Evolutionary conservation across 163 green algal genomes (phyloP).

Genomic region (Scenedesmus sp.): DNA sequence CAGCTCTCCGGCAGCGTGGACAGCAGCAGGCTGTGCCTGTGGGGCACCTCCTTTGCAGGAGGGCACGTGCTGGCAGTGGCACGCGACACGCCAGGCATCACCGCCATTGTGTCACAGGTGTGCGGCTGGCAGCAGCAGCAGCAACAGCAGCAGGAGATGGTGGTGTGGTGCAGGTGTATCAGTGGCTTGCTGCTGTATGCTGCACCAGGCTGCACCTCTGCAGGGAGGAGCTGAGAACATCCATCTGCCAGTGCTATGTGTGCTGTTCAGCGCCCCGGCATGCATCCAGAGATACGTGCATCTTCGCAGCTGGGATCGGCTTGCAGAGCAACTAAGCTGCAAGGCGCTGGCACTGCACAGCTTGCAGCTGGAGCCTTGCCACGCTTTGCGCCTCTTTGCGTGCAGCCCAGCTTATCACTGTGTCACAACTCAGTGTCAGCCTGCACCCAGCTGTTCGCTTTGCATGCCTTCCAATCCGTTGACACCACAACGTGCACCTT

Average conservation of each 20-base stretch:
- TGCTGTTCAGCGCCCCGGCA: too few species aligned
- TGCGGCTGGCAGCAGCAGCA: neutral
- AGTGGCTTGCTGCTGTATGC: neutral
- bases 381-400: neutral
- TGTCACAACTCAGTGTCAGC: neutral
- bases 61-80: slow-evolving; percentile 67
- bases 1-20: slow-evolving; percentile 48
- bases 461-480: too few species aligned
- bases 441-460: too few species aligned
- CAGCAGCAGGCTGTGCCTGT: slow-evolving; percentile 58
- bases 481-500: neutral
- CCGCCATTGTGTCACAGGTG: slow-evolving; percentile 48
- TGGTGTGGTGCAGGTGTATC: neutral
- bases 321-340: too few species aligned
- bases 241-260: too few species aligned
- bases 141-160: neutral
- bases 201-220: neutral
- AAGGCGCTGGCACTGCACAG: neutral
- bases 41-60: slow-evolving; percentile 67
- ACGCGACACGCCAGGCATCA: slow-evolving; percentile 7
- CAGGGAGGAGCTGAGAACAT: neutral
- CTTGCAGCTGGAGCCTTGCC: neutral
- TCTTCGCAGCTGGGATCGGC: neutral
- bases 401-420: neutral
- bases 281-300: too few species aligned